Conservation (phyloP, 805 yeast genomes). For the Suhomyces emberorum region DNA sequence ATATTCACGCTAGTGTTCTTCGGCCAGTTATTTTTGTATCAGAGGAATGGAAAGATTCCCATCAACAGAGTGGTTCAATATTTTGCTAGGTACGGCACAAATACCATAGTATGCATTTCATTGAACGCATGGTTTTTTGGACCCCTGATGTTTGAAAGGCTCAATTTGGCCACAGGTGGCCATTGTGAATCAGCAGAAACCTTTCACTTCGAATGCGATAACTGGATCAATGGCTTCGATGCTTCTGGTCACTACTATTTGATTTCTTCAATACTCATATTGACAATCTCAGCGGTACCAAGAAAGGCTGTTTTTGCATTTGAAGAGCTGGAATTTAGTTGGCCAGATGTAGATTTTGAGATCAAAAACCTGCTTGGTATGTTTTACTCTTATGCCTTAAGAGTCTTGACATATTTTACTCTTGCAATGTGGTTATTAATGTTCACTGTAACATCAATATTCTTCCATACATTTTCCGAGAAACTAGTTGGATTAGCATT, state of each 20-base stretch:
- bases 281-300: conserved; percentile 19
- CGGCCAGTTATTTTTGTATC: conserved; percentile 10
- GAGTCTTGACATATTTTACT: too few relatives aligned
- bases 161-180: conserved; percentile 33
- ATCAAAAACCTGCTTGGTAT: too few relatives aligned
- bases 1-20: conserved; percentile 25
- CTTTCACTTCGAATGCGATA: conserved; percentile 3
- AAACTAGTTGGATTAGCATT: conserved; percentile 41
- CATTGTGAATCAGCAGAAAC: conserved; percentile 24
- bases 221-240: conserved; percentile 40
- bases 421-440: conserved; percentile 40
- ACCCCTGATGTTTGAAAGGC: conserved; percentile 28
- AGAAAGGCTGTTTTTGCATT: too few relatives aligned
- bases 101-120: conserved; percentile 9
- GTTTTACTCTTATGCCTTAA: too few relatives aligned
- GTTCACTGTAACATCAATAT: conserved; percentile 43
- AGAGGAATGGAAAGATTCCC: conserved; percentile 4
- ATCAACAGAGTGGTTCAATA: conserved; percentile 3
- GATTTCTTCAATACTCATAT: conserved; percentile 40
- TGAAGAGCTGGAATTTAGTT: too few relatives aligned
- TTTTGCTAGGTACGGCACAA: conserved; percentile 9
- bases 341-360: too few relatives aligned
- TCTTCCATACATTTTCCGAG: conserved; percentile 48
- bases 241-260: conserved; percentile 53
- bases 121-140: conserved; percentile 34